A percentile compares a stretch with the other conserved stretches of the same genome.
Conservation (phyloP, 2,329 filamentous ascomycete genomes). For the Penicillium sp. region DNA sequence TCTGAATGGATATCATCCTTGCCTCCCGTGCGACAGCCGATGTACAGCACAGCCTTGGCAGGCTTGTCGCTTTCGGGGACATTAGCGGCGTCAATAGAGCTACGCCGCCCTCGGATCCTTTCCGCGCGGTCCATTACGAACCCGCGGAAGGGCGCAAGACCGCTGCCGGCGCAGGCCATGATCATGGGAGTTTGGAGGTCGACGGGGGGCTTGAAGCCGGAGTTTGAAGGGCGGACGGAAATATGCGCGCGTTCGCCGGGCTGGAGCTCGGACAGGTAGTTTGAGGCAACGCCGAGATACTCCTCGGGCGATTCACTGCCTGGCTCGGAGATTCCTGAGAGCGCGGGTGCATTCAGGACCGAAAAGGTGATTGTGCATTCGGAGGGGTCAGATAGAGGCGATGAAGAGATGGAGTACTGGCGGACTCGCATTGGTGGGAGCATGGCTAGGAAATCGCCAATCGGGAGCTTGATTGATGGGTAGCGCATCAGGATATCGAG, state of each 20-base stretch:
- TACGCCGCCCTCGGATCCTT: constrained; percentile 29
- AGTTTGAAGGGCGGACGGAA: constrained; percentile 36
- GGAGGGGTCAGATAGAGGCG: constrained; percentile 61
- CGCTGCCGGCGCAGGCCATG: constrained; percentile 49
- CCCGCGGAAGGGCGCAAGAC: constrained; percentile 63
- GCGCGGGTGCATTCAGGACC: constrained; percentile 60
- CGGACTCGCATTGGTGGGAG: constrained; percentile 75
- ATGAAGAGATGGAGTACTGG: constrained; percentile 81
- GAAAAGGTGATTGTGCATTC: constrained; percentile 68
- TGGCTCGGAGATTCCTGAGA: constrained; percentile 42
- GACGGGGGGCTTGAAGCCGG: constrained; percentile 39
- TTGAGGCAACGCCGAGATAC: constrained; percentile 63
- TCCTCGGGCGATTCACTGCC: constrained; percentile 43
- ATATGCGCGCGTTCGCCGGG: constrained; percentile 36
- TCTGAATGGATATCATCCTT: constrained; percentile 39
- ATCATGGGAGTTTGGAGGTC: constrained; percentile 41
- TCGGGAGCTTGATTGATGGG: constrained; percentile 59
- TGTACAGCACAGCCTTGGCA: constrained; percentile 38
- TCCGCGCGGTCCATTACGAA: constrained; percentile 64
- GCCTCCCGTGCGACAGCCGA: constrained; percentile 38
- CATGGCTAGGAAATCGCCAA: constrained; percentile 69
- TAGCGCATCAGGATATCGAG: constrained; percentile 71
- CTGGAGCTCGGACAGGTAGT: constrained; percentile 56
- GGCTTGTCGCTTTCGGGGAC: constrained; percentile 21
- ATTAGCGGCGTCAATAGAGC: constrained; percentile 13